Percentiles rank a stretch among this genome's conserved stretches.
Evolutionary conservation across 2,329 filamentous ascomycete species (phyloP).

Genomic region (Exophiala sideris): DNA sequence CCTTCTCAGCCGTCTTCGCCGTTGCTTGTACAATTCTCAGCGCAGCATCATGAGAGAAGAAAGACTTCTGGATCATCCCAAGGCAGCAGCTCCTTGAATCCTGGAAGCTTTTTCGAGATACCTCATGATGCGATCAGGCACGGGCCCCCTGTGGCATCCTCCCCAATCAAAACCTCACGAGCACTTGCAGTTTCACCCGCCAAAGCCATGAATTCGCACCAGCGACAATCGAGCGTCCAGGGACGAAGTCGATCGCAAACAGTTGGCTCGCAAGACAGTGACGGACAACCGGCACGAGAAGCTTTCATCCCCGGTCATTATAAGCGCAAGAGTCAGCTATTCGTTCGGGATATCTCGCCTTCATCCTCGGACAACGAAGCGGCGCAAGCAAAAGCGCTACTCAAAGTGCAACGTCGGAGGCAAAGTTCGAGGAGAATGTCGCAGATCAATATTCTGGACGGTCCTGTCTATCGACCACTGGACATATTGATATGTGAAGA

Average conservation of each 20-base stretch:
- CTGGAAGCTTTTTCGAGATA: constrained; percentile 68
- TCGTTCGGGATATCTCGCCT: constrained; percentile 77
- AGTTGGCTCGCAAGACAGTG: constrained; percentile 89
- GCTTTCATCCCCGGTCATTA: constrained; percentile 66
- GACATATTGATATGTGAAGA: constrained; percentile 97
- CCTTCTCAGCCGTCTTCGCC: constrained; percentile 82
- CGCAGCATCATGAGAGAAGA: constrained; percentile 74
- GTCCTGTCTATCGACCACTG: constrained; percentile 81
- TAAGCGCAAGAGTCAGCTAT: constrained; percentile 88
- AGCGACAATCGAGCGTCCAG: constrained; percentile 58
- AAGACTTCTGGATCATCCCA: constrained; percentile 91
- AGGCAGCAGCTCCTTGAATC: constrained; percentile 61
- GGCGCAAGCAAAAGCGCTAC: constrained; percentile 80
- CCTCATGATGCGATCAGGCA: constrained; percentile 55
- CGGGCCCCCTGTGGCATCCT: constrained; percentile 51
- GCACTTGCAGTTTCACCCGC: constrained; percentile 52
- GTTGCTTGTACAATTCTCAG: constrained; percentile 92
- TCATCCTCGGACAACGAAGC: constrained; percentile 98
- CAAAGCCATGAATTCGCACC: constrained; percentile 59
- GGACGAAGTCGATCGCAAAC: constrained; percentile 82
- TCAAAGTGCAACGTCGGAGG: constrained; percentile 89
- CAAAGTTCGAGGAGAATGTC: constrained; percentile 94
- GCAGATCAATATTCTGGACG: constrained; percentile 79
- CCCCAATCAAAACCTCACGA: constrained; percentile 49
- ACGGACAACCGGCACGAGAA: constrained; percentile 65